Conservation (phyloP, 495 filamentous ascomycete species). For the Tuber magnatum region DNA sequence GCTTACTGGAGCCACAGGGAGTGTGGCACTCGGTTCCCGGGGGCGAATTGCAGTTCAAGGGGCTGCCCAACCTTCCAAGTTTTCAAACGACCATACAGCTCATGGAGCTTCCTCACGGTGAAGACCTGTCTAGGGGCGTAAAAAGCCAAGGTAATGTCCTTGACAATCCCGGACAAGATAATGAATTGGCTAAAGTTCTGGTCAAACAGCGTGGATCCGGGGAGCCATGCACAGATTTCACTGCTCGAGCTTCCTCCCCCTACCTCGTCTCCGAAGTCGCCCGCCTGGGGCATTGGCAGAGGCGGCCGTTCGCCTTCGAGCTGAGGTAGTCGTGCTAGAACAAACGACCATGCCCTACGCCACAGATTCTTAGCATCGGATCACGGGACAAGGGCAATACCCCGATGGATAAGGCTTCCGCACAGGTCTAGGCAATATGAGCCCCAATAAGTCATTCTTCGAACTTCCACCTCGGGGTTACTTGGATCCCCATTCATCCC, state of each 20-base stretch:
- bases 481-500: slow-evolving; percentile 46
- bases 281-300: slow-evolving; percentile 7
- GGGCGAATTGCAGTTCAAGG: slow-evolving; percentile 20
- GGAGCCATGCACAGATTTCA: background rate
- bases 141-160: slow-evolving; percentile 25
- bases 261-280: background rate
- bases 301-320: slow-evolving; percentile 44
- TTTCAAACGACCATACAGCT: slow-evolving; percentile 20
- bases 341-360: slow-evolving; percentile 55
- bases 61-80: slow-evolving; percentile 20
- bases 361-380: slow-evolving; percentile 16
- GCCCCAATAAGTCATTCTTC: slow-evolving; percentile 63
- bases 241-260: background rate
- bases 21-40: slow-evolving; percentile 8
- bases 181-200: slow-evolving; percentile 27
- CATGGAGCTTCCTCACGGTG: slow-evolving; percentile 24
- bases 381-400: background rate
- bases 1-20: slow-evolving; percentile 7
- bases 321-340: slow-evolving; percentile 56
- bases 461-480: slow-evolving; percentile 50
- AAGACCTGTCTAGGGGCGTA: slow-evolving; percentile 26
- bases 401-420: slow-evolving; percentile 20
- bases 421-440: slow-evolving; percentile 62
- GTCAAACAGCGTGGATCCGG: background rate
- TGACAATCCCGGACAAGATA: slow-evolving; percentile 26